Conservation (phyloP, 1,284 basidiomycete genomes). For the Ganoderma resinaceum region DNA sequence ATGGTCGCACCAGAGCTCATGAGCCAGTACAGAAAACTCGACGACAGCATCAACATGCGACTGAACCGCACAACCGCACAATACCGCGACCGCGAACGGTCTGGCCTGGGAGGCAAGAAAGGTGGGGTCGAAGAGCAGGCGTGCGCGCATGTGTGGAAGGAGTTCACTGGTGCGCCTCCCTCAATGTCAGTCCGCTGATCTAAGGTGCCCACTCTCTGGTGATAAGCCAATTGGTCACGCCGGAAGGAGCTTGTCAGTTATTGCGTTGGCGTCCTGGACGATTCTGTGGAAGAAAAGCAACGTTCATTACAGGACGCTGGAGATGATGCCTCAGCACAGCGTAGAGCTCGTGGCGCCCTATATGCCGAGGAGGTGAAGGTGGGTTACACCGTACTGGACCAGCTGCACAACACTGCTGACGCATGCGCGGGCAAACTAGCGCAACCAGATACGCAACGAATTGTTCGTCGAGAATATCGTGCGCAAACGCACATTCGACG, state of each 20-base stretch:
- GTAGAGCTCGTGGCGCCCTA: slow-evolving; percentile 61
- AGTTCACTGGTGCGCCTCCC: slow-evolving; percentile 74
- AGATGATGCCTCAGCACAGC: slow-evolving; percentile 52
- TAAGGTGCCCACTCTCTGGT: slow-evolving; percentile 1
- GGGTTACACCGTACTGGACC: slow-evolving; percentile 34
- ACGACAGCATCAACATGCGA: slow-evolving; percentile 85
- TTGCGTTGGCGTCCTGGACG: slow-evolving; percentile 77
- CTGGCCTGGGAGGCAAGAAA: slow-evolving; percentile 45
- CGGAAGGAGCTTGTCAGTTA: slow-evolving; percentile 82
- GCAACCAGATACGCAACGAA: slow-evolving; percentile 83
- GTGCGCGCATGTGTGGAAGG: slow-evolving; percentile 82
- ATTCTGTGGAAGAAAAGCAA: slow-evolving; percentile 67
- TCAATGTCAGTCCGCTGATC: slow-evolving; percentile 3
- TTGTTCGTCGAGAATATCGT: slow-evolving; percentile 82
- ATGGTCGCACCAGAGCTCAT: slow-evolving; percentile 69
- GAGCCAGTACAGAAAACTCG: slow-evolving; percentile 84
- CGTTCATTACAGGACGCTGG: slow-evolving; percentile 50
- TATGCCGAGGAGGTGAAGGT: slow-evolving; percentile 83
- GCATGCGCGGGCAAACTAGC: slow-evolving; percentile 50
- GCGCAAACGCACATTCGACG: slow-evolving; percentile 78
- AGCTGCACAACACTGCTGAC: slow-evolving; percentile 16
- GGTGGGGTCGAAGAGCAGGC: slow-evolving; percentile 72
- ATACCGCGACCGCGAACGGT: slow-evolving; percentile 76
- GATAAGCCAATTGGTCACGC: slow-evolving; percentile 82
- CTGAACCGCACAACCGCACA: slow-evolving; percentile 85